Evolutionary conservation across 768 basidiomycete genomes (phyloP).

Genomic region (Amanita polypyramis): DNA sequence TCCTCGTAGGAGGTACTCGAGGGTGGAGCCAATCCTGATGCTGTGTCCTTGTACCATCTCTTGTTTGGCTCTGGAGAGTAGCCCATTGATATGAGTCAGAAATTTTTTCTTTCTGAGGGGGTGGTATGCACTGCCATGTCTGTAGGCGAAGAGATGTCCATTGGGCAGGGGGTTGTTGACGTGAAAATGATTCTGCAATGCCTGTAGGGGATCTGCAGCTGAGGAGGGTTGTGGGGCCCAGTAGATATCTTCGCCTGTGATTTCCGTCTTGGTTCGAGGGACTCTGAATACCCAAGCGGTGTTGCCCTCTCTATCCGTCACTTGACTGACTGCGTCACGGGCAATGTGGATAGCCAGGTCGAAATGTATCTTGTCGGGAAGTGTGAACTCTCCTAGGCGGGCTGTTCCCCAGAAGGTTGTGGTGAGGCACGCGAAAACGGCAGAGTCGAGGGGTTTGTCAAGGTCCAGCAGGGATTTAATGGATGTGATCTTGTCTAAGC

Average conservation of each 20-base stretch:
- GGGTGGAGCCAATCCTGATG: constrained; percentile 12
- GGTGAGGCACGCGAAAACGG: constrained; percentile 27
- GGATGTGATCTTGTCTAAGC: constrained; percentile 1
- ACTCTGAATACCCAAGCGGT: constrained; percentile 17
- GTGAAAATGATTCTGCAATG: constrained; percentile 17
- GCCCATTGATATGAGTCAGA: constrained; percentile 10
- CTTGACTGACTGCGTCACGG: constrained; percentile 10
- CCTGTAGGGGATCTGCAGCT: constrained; percentile 14
- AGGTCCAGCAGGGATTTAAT: constrained; percentile 18
- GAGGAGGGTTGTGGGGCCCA: constrained; percentile 19
- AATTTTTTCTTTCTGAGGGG: constrained; percentile 20
- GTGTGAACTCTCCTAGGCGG: constrained; percentile 27
- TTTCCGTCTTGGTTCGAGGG: constrained; percentile 17
- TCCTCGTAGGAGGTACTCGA: constrained; percentile 3
- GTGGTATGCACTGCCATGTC: not conserved
- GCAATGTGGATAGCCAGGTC: constrained; percentile 19
- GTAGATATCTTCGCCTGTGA: constrained; percentile 20
- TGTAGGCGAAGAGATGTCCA: constrained; percentile 22
- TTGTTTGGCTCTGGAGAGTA: constrained; percentile 6
- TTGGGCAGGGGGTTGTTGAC: constrained; percentile 18
- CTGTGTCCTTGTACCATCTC: constrained; percentile 18
- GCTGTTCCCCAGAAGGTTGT: constrained; percentile 26
- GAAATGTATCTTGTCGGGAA: constrained; percentile 21
- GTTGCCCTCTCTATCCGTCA: constrained; percentile 16
- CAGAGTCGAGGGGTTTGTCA: constrained; percentile 18